Evolutionary conservation across 2,329 filamentous ascomycete species (phyloP).

Genomic region (Aspergillus sp.): DNA sequence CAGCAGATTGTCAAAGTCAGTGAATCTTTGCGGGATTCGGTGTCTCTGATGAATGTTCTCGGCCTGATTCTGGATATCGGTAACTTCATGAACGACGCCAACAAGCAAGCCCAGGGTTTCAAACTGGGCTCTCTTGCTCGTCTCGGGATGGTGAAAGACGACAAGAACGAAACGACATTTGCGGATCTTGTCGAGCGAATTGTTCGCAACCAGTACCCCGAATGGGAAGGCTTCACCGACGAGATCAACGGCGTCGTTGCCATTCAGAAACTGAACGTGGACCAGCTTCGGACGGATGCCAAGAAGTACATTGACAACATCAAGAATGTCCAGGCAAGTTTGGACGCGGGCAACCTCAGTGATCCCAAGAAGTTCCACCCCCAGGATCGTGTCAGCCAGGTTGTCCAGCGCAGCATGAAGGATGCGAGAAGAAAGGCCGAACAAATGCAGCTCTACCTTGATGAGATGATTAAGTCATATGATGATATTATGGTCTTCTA

Average conservation of each 20-base stretch:
- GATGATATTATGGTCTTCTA: slow-evolving; percentile 97
- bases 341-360: slow-evolving; percentile 91
- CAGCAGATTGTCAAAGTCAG: slow-evolving; percentile 83
- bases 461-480: slow-evolving; percentile 87
- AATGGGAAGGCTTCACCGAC: slow-evolving; percentile 85
- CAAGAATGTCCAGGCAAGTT: slow-evolving; percentile 85
- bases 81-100: slow-evolving; percentile 99
- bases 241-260: slow-evolving; percentile 79
- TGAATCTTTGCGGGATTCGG: slow-evolving; percentile 85
- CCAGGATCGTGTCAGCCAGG: slow-evolving; percentile 87
- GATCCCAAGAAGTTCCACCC: slow-evolving; percentile 98
- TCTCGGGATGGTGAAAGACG: slow-evolving; percentile 96
- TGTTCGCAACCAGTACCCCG: slow-evolving; percentile 91
- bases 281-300: slow-evolving; percentile 83
- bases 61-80: slow-evolving; percentile 96
- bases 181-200: slow-evolving; percentile 95
- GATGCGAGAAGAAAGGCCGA: slow-evolving; percentile 93
- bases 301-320: slow-evolving; percentile 93
- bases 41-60: slow-evolving; percentile 92
- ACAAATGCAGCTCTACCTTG: slow-evolving; percentile 89
- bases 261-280: slow-evolving; percentile 89
- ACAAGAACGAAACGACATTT: slow-evolving; percentile 96
- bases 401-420: slow-evolving; percentile 94
- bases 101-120: slow-evolving; percentile 97
- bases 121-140: slow-evolving; percentile 92